A percentile compares a stretch with the other conserved stretches of the same genome.
Evolutionary conservation across 768 basidiomycete species (phyloP).

Genomic region (Pulveroboletus frians): DNA sequence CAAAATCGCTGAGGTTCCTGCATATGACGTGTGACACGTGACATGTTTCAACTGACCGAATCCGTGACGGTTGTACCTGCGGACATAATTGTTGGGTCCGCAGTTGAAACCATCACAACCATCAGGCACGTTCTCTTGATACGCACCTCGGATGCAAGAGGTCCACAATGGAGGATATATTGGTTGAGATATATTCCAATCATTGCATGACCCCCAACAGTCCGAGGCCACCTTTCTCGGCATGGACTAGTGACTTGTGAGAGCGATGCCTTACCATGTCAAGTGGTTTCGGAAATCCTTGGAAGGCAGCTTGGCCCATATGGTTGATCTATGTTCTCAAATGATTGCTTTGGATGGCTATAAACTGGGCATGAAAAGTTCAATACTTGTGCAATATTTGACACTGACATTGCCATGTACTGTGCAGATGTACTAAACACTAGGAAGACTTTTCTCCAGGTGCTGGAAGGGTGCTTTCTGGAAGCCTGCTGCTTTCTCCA

Average conservation of each 20-base stretch:
- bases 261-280: constrained; percentile 44
- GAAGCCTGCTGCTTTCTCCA: too few species aligned
- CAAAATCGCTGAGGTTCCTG: constrained; percentile 59
- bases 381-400: too few species aligned
- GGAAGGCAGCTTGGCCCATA: constrained; percentile 21
- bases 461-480: too few species aligned
- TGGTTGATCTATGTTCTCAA: too few species aligned
- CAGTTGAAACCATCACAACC: constrained; percentile 41
- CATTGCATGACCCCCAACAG: constrained; percentile 44
- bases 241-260: constrained; percentile 43
- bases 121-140: constrained; percentile 53
- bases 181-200: constrained; percentile 35
- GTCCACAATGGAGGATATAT: constrained; percentile 55
- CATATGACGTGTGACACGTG: too few species aligned
- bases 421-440: too few species aligned
- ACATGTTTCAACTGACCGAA: constrained; percentile 39
- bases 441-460: too few species aligned
- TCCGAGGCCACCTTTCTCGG: constrained; percentile 51
- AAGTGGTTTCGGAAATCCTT: constrained; percentile 35
- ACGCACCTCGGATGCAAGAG: constrained; percentile 52
- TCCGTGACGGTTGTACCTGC: constrained; percentile 53
- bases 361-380: too few species aligned
- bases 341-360: constrained; percentile 25
- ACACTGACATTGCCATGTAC: too few species aligned
- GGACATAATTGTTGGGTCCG: constrained; percentile 33